Evolutionary conservation across 2,329 filamentous ascomycete genomes (phyloP), one percentile per base, ranked within the genome.

Genomic region (Ophiosphaerella narmari): DNA sequence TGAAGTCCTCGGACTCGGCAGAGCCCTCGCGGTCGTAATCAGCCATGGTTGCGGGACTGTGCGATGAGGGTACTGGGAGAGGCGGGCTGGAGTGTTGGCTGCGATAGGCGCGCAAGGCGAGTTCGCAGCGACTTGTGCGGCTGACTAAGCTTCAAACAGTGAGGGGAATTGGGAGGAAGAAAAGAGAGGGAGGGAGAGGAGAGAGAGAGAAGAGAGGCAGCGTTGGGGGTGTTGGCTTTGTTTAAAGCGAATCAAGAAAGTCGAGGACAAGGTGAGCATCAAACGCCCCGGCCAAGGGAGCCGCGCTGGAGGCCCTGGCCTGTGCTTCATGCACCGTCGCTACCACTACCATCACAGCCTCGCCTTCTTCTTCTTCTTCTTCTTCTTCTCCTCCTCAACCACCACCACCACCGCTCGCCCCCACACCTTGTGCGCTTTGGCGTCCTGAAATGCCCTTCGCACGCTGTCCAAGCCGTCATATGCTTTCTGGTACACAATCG

Each of bases 1-100:
- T 96, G 81, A 97, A 96, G 72, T 93, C 88, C 63, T 89, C 87
- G 12, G 68, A 71, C 46, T 68, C 66, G 41, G 60, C 64, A 26
- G 57, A 64, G 47, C 60, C 63, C 44, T 59, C 63, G 49, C 58
- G 53, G 32, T 63, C 62, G 49, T 68, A 70, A 46, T 58, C 62
- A 31, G 68, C 64, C 69, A 72, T 72, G 33, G 39, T 54, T 46
- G 47, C 39, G 29, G 26, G 32, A 34, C 34, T 47, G 38, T 18
- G 34, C 35, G 34, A 36, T 39, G 48, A 40, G 48, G 39, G 24
- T 37, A 44, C 37, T 21, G 18, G 18, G 18, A 5, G 18, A 21
- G 18, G 18, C 18, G 6, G 39, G 13, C 37, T 29, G 26, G 43
- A 54, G 18, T 21, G 18, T 21, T 21, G 18, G 46, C 37, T 18